A percentile compares a stretch with the other conserved stretches of the same genome.
phyloP scores from a whole-genome alignment of 257 asterid species.

The Lycium barbarum region DNA sequence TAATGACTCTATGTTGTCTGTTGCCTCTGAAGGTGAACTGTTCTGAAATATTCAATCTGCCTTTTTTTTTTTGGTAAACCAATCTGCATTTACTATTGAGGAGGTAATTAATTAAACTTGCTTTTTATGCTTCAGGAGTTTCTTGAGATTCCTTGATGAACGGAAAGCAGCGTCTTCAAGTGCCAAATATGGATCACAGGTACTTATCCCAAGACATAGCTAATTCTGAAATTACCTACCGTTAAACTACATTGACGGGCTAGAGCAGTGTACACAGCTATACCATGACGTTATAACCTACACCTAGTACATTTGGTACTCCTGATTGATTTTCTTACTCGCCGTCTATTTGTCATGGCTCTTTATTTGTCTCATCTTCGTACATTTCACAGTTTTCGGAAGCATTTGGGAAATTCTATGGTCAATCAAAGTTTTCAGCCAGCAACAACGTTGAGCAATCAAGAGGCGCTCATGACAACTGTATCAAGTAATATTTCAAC shows the following conservation, averaged over 20 bases:
- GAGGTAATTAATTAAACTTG: constrained; percentile 27
- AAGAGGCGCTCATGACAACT: constrained; percentile 75
- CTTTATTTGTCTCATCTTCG: constrained; percentile 2
- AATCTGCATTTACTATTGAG: not conserved
- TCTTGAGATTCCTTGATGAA: constrained; percentile 87
- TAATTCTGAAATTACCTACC: not conserved
- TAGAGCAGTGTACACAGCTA: not conserved
- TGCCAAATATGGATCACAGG: constrained; percentile 91
- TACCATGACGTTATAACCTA: not conserved
- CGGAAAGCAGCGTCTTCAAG: constrained; percentile 58
- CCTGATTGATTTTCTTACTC: not conserved
- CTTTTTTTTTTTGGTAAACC: no score
- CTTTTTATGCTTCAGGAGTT: constrained; percentile 64
- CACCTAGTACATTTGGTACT: constrained; percentile 13
- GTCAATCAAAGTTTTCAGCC: constrained; percentile 73
- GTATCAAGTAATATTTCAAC: constrained; percentile 66
- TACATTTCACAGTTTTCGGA: constrained; percentile 67
- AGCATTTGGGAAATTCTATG: constrained; percentile 83
- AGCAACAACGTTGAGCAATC: constrained; percentile 71
- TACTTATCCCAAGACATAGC: constrained; percentile 29
- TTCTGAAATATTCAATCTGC: not conserved
- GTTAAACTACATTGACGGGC: not conserved
- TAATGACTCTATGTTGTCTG: not conserved
- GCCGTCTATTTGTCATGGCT: not conserved
- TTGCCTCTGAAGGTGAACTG: not conserved